phyloP scores from a whole-genome alignment of 2,329 filamentous ascomycete genomes.

The Sclerotinia nivalis region DNA sequence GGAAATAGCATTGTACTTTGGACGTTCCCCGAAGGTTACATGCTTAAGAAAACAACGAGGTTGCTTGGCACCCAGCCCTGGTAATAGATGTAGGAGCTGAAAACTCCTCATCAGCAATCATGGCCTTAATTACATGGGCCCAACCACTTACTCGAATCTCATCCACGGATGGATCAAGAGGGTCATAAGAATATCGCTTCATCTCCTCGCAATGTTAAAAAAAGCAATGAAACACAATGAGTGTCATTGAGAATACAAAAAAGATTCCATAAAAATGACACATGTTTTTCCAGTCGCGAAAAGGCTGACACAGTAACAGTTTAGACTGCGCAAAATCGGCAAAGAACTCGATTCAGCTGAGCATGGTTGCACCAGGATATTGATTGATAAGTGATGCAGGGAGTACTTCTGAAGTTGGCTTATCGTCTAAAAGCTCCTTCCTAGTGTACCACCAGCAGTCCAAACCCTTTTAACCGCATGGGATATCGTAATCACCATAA shows the following conservation, averaged over 20 bases:
- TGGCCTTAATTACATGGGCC: no score
- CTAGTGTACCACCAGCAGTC: not conserved
- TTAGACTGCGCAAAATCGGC: no score
- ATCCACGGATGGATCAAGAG: conserved; percentile 23
- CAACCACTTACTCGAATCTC: conserved; percentile 19
- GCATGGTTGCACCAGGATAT: not conserved
- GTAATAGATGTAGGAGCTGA: conserved; percentile 7
- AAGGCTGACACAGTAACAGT: not conserved
- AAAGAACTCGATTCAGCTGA: not conserved
- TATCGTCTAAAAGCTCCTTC: not conserved
- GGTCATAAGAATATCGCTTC: conserved; percentile 13
- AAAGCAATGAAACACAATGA: not conserved
- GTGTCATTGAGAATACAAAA: not conserved
- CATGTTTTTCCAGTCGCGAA: not conserved
- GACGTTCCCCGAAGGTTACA: conserved; percentile 27
- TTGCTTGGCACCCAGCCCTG: not conserved
- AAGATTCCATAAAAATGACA: no score
- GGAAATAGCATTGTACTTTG: conserved; percentile 36
- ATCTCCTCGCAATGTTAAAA: not conserved
- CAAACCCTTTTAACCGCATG: conserved; percentile 2
- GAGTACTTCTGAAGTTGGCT: not conserved
- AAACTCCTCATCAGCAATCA: not conserved
- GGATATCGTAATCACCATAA: not conserved
- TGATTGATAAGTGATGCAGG: not conserved
- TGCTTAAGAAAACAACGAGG: conserved; percentile 12